Evolutionary conservation across 768 basidiomycete species (phyloP), one percentile per base, ranked within the genome.

Genomic region (Lactifluus subvellereus): DNA sequence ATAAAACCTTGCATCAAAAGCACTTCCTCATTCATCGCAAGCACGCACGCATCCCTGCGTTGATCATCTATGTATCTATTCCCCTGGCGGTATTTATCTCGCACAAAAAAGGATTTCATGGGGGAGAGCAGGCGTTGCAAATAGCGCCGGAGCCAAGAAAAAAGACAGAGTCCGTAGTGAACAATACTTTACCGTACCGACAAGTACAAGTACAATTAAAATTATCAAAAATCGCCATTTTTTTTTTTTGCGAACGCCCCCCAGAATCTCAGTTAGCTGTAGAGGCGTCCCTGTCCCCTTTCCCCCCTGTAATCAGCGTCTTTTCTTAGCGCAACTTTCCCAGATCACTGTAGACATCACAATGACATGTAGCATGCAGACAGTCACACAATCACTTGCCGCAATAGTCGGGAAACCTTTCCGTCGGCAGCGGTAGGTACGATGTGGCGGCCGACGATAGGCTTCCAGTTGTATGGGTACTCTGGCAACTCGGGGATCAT

Each of bases 11-110:
- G 62, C 63, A 64, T 47, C 53, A 43, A 54, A 54, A 47, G n/a
- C n/a, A 33, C 10, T n/a, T 33, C 35, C 47, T 4, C 22, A 55
- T 43, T 59, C 32, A 43, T 59, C 48, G 53, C 62, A 64, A 42
- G 59, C 59, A 60, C 32, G 38, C 62, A 63, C 27, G n/a, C 53
- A 50, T 48, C 16, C 35, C 13, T 22, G 57, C 33, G 54, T 63
- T 42, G 59, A 42, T 54, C 51, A 64, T 64, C 63, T 64, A 64
- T 64, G 58, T 64, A 64, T 64, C 63, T 64, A 64, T 64, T 56
- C 59, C 63, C 58, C 40, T 54, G 63, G 54, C 33, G 63, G 54
- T 60, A 64, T 64, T 60, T 64, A 64, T 64, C 49, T 64, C 54
- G 62, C 62, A 64, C 58, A 48, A 60, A 59, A 62, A 54, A 54